Evolutionary conservation across 768 basidiomycete genomes (phyloP).

Genomic region (Hericium erinaceus): DNA sequence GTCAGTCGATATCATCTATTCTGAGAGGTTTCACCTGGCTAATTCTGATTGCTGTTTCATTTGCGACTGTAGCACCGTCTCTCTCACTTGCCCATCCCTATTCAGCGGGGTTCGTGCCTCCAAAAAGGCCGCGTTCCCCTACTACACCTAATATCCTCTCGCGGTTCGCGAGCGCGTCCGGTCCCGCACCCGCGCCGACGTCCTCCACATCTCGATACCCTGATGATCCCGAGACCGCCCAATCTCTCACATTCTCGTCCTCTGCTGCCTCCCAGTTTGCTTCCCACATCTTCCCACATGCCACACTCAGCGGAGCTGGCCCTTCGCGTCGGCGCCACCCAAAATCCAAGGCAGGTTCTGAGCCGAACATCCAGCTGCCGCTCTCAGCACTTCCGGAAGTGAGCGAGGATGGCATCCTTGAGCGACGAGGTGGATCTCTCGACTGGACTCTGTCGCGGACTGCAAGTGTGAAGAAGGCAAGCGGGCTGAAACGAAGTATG

Average conservation of each 20-base stretch:
- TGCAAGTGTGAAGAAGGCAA: not conserved
- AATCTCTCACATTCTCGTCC: not conserved
- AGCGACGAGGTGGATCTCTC: conserved; percentile 9
- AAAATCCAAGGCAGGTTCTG: not conserved
- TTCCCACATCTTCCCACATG: not conserved
- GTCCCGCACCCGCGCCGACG: not conserved
- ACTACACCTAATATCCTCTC: conserved; percentile 1
- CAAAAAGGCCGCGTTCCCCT: not conserved
- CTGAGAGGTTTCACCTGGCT: not conserved
- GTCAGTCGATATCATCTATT: not conserved
- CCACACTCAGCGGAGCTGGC: not conserved
- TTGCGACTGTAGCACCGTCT: not conserved
- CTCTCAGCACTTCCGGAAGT: not conserved
- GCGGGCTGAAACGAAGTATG: conserved; percentile 1
- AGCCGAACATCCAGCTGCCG: not conserved
- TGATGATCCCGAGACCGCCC: too few relatives aligned
- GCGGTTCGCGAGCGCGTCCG: not conserved
- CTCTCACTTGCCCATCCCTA: not conserved
- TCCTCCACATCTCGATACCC: too few relatives aligned
- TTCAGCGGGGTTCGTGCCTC: not conserved
- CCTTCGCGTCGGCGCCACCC: not conserved
- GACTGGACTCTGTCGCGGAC: not conserved
- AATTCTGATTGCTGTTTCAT: too few relatives aligned
- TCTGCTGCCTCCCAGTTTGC: not conserved
- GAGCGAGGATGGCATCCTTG: not conserved